Base-by-base conservation (phyloP, 441 rosid species). In the Aquilaria agallochum region DNA sequence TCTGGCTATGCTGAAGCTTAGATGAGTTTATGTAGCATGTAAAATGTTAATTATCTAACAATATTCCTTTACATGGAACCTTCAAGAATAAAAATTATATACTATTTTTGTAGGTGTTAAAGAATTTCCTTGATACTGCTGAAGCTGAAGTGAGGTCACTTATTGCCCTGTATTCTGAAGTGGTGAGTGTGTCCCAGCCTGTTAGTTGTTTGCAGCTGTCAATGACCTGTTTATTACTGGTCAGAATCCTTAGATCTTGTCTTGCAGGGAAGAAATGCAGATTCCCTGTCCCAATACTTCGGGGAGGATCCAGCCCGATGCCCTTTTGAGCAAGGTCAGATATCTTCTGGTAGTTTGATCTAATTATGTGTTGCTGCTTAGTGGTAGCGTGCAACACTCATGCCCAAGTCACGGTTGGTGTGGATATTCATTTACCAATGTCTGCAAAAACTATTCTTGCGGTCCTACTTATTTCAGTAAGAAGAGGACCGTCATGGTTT, bases 241-340 rank as follows among this genome's bases (percentile, higher is more conserved):
- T 59, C 59, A 61, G 58, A 32, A 36, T 73, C 27, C 44, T 54
- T 50, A 64, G 47, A 31, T 56, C 55, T 60, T 14, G 54, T 58
- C 50, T 74, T 77, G 63, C 88, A 95, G 99, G 99, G 99, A 66
- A 80, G 86, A 78, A 95, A 84, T 80, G 98, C 98, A 14, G 99
- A 95, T 86, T 89, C 97, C 5, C 73, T 95, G 74, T 85, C 92
- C 42, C 98, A 85, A 50, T 95, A 95, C 74, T 92, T 95, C 44
- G 98, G 98, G 63, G 98, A 95, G 79, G 99, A 95, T 84, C 98
- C 99, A 53, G 86, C 94, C 60, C 90, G 96, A n/a, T 95, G 98
- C 66, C 99, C 99, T 72, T 92, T 92, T 58, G 99, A 95, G 74
- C 99, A 95, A 92, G 99, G 99, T 95, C 68, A 42, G 31, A 8